Conservation (phyloP, 192 early-diverging fungal species). For the Coemansia sp. region DNA sequence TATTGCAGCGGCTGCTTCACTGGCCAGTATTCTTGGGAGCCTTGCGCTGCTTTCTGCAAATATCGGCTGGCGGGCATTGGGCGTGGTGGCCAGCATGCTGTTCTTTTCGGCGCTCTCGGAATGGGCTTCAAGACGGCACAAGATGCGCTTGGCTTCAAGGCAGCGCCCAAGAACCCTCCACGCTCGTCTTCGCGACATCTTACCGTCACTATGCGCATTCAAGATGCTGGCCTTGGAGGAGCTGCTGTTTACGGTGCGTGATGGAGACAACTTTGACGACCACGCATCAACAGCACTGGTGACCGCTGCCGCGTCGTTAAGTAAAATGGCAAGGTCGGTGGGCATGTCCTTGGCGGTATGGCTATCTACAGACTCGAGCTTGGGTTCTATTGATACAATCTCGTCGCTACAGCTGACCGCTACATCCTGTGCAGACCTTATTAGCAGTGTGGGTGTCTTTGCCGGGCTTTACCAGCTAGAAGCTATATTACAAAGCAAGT, state of each 20-base stretch:
- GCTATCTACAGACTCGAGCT: not conserved
- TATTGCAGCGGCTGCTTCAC: conserved; percentile 4
- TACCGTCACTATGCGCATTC: conserved; percentile 25
- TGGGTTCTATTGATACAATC: conserved; percentile 7
- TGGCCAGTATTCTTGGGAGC: conserved; percentile 14
- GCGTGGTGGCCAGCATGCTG: not conserved
- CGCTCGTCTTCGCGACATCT: conserved; percentile 19
- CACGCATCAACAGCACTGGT: conserved; percentile 5
- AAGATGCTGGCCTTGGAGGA: conserved; percentile 32
- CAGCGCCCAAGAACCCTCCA: conserved; percentile 15
- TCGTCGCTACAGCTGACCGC: conserved; percentile 11
- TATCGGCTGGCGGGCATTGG: conserved; percentile 14
- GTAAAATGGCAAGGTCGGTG: conserved; percentile 7
- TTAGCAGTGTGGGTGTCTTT: conserved; percentile 6
- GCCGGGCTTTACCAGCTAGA: conserved; percentile 18
- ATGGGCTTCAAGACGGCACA: conserved; percentile 19
- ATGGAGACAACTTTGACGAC: conserved; percentile 24
- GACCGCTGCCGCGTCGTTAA: conserved; percentile 11
- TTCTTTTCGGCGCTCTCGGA: conserved; percentile 9
- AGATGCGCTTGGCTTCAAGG: not conserved
- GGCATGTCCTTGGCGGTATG: conserved; percentile 14
- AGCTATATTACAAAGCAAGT: conserved; percentile 4
- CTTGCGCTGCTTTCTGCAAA: conserved; percentile 19
- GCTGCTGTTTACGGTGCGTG: conserved; percentile 7
- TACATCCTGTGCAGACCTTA: conserved; percentile 15